Evolutionary conservation across 2,329 filamentous ascomycete species (phyloP).

Genomic region (Raffaelea albimanens): DNA sequence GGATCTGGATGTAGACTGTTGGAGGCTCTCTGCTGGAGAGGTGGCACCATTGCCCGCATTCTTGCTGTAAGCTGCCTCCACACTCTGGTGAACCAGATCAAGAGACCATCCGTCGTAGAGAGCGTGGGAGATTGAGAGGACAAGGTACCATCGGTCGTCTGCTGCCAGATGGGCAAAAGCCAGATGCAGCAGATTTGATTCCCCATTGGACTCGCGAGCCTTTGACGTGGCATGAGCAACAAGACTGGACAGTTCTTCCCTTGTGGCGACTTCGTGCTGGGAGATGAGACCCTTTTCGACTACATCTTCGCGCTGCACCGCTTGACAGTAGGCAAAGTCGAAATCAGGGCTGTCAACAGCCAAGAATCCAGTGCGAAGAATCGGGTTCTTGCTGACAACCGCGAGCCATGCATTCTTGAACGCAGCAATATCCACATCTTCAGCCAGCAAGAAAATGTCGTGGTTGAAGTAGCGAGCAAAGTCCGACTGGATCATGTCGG

Average conservation of each 20-base stretch:
- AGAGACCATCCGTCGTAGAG: conserved; percentile 88
- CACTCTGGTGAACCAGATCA: conserved; percentile 60
- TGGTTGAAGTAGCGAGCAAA: conserved; percentile 79
- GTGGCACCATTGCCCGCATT: conserved; percentile 38
- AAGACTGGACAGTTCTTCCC: conserved; percentile 25
- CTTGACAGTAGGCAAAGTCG: conserved; percentile 39
- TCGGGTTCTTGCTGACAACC: conserved; percentile 53
- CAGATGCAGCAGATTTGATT: conserved; percentile 38
- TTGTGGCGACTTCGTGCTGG: conserved; percentile 15
- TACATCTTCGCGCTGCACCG: conserved; percentile 23
- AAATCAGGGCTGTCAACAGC: conserved; percentile 53
- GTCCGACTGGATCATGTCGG: conserved; percentile 67
- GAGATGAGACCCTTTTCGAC: conserved; percentile 8
- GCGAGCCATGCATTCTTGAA: conserved; percentile 53
- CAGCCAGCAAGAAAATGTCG: conserved; percentile 57
- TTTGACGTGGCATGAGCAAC: conserved; percentile 25
- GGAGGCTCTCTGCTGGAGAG: conserved; percentile 41
- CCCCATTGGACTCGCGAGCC: conserved; percentile 27
- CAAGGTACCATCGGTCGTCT: conserved; percentile 29
- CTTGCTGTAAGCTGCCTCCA: conserved; percentile 56
- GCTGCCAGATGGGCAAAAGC: conserved; percentile 24
- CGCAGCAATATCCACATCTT: conserved; percentile 41
- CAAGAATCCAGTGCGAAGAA: conserved; percentile 67
- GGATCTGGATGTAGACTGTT: background rate
- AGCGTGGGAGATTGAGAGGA: conserved; percentile 73